These are phyloP conservation scores for Mentha longifolia DNA, from an alignment of 257 asterid species.

Conservation along the genomic window DNA sequence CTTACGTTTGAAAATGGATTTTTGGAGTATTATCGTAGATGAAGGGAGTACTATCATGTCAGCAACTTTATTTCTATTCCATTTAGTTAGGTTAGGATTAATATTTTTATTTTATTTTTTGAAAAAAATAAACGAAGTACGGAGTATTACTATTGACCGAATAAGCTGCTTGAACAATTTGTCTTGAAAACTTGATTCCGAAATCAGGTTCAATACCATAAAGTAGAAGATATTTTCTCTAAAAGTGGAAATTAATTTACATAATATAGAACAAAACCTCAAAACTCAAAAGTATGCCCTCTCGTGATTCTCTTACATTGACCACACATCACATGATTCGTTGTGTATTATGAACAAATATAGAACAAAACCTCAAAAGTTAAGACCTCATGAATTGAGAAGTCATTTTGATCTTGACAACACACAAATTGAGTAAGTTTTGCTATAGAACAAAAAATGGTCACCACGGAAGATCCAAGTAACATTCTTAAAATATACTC, in stretches of 20 bases:
- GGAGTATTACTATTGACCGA: no score
- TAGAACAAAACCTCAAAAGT: slow-evolving; percentile 4
- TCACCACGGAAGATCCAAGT: neutral
- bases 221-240: neutral
- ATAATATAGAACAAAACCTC: no score
- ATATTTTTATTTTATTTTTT: no score
- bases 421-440: slow-evolving; percentile 3
- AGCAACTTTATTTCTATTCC: no score
- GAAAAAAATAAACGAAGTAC: no score
- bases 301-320: neutral
- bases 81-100: no score
- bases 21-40: no score
- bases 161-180: no score
- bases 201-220: neutral
- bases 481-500: no score
- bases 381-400: neutral
- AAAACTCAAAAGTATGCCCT: no score
- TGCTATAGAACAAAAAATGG: neutral
- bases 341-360: neutral
- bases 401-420: neutral
- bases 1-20: no score
- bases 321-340: neutral
- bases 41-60: no score
- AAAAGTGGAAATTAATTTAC: neutral
- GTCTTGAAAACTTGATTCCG: neutral